phyloP scores from a whole-genome alignment of 1,139 yeast species.

The Diutina rugosa region DNA sequence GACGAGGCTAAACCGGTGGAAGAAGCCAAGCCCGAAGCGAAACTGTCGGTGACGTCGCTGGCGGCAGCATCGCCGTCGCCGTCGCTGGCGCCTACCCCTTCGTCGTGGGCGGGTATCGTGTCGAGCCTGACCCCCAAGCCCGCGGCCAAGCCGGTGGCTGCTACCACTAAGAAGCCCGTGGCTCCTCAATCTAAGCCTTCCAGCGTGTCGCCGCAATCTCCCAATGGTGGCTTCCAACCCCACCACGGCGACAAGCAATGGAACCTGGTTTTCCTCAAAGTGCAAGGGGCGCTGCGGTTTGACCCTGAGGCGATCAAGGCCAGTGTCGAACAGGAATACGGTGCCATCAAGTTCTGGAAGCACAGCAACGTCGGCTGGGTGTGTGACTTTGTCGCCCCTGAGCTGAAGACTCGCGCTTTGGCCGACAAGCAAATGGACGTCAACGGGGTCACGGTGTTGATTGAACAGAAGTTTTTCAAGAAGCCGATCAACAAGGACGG shows the following conservation, averaged over 20 bases:
- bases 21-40: background rate
- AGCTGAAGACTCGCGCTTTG: background rate
- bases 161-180: background rate
- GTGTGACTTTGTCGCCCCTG: background rate
- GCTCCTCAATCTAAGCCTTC: background rate
- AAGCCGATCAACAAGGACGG: background rate
- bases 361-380: background rate
- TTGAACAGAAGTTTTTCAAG: background rate
- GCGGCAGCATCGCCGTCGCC: background rate
- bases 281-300: background rate
- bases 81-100: background rate
- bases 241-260: background rate
- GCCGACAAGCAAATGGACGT: background rate
- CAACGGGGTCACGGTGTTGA: background rate
- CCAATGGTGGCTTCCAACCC: background rate
- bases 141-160: background rate
- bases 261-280: background rate
- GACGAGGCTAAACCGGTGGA: background rate
- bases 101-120: background rate
- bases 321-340: background rate
- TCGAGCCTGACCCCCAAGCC: background rate
- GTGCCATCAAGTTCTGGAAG: constrained; percentile 1
- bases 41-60: background rate
- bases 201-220: background rate
- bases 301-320: background rate